Conservation (phyloP, 2,329 filamentous ascomycete genomes). For the Neospermospora avenae region DNA sequence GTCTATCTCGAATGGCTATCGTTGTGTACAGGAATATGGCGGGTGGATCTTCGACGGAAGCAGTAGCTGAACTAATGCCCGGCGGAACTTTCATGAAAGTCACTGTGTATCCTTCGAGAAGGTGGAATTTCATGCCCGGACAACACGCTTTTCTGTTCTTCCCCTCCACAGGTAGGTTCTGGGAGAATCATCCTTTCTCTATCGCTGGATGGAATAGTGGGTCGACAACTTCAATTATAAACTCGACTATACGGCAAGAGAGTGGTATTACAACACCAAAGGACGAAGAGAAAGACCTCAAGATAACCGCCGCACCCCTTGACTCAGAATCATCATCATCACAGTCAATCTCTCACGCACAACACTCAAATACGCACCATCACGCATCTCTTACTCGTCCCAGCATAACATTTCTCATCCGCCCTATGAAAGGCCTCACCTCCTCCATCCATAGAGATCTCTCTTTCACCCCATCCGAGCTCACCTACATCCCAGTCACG, state of each 20-base stretch:
- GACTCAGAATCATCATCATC: neutral
- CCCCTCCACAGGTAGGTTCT: conserved; percentile 6
- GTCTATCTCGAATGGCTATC: conserved; percentile 1
- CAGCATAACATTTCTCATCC: conserved; percentile 7
- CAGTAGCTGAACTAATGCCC: neutral
- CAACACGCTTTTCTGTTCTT: conserved; percentile 10
- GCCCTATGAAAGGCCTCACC: conserved; percentile 4
- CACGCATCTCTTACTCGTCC: neutral
- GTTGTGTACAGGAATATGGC: conserved; percentile 2
- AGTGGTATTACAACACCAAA: neutral
- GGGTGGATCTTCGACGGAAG: neutral
- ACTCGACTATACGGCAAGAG: neutral
- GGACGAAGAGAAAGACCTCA: conserved; percentile 3
- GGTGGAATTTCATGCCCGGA: neutral
- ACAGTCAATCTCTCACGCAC: neutral
- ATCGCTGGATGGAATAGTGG: conserved; percentile 3
- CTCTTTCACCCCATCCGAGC: neutral
- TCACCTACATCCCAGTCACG: neutral
- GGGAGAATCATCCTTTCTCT: conserved; percentile 11
- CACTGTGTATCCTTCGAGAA: neutral
- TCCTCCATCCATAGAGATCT: neutral
- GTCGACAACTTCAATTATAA: neutral
- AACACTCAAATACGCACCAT: neutral
- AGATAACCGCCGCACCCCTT: neutral
- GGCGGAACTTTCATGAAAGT: conserved; percentile 7